These are phyloP conservation scores for Dalbergia cochinchinensis DNA, from an alignment of 306 rosid genomes.

Conservation along the genomic window DNA sequence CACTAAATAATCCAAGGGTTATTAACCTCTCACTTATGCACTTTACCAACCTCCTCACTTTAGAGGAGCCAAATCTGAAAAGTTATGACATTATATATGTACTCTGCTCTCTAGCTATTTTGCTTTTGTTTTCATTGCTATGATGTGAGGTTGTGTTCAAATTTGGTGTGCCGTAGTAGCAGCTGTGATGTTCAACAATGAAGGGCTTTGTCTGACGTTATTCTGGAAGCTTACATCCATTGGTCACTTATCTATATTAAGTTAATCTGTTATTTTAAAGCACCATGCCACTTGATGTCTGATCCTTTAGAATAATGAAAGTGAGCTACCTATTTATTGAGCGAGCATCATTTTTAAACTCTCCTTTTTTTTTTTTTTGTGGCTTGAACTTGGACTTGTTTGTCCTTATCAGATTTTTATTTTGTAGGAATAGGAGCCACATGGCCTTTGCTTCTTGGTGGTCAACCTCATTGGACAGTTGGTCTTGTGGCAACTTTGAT, in stretches of 20 bases:
- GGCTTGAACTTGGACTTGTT: constrained; percentile 30
- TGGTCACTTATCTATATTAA: background rate
- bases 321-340: constrained; percentile 24
- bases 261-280: constrained; percentile 2
- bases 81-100: too few species aligned
- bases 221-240: constrained; percentile 3
- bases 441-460: constrained; percentile 66
- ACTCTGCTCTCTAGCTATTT: background rate
- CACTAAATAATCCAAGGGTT: too few species aligned
- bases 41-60: too few species aligned
- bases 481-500: constrained; percentile 96
- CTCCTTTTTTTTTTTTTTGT: constrained; percentile 3
- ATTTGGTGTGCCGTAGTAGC: constrained; percentile 19
- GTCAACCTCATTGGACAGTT: constrained; percentile 89
- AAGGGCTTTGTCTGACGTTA: constrained; percentile 18
- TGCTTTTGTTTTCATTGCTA: background rate
- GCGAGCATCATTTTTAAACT: background rate
- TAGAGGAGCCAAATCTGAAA: too few species aligned
- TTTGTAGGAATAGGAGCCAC: constrained; percentile 56
- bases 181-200: constrained; percentile 16
- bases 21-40: too few species aligned
- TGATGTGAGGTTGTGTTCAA: constrained; percentile 21
- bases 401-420: constrained; percentile 38
- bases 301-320: constrained; percentile 10
- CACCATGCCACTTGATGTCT: constrained; percentile 1